Base-by-base conservation (phyloP, 1,284 basidiomycete genomes). In the Coniferiporia sulphurascens region DNA sequence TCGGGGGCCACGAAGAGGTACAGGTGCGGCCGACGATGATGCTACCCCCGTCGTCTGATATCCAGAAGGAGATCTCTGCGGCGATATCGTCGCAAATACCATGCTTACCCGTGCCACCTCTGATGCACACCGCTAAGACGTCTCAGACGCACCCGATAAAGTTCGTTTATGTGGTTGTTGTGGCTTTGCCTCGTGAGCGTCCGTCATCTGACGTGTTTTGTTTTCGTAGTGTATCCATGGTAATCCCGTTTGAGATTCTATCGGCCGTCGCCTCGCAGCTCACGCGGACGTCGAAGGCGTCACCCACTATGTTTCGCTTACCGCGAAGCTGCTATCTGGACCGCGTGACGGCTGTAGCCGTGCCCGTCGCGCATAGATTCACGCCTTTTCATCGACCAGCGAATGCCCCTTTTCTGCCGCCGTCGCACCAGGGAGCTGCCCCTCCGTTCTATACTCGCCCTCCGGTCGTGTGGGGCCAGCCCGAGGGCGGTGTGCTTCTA, bases 111-210 rank as follows among this genome's bases (percentile, higher is more conserved):
- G 32, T 46, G 53, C 38, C 53, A 43, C 58, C 57, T 19, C 46
- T 55, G 55, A 62, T 57, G 55, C 65, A 52, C 48, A 66, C 63
- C 50, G 62, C 86, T 61, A 93, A 92, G 69, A 95, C 92, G 0
- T 93, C 90, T 1, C 77, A 83, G 51, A 83, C 88, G 0, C 91
- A 95, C 71, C 93, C 92, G 2, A 89, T 95, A 69, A 91, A 92
- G 89, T 92, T 67, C 67, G 73, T 71, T 27, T 38, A 15, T 50
- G 32, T 48, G 3, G 27, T 36, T 21, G 50, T 12, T 12, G 5
- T 48, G 34, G 12, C n/a, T 21, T 48, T 27, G 27, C 27, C 27
- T 27, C 27, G 27, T 27, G 27, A 27, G 36, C 43, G 52, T 8
- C 56, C 62, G 62, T 45, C 69, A 55, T 65, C 63, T 66, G n/a